Percentiles rank a stretch among this genome's conserved stretches.
Conservation (phyloP, 768 basidiomycete species). For the Tylopilus sp. region DNA sequence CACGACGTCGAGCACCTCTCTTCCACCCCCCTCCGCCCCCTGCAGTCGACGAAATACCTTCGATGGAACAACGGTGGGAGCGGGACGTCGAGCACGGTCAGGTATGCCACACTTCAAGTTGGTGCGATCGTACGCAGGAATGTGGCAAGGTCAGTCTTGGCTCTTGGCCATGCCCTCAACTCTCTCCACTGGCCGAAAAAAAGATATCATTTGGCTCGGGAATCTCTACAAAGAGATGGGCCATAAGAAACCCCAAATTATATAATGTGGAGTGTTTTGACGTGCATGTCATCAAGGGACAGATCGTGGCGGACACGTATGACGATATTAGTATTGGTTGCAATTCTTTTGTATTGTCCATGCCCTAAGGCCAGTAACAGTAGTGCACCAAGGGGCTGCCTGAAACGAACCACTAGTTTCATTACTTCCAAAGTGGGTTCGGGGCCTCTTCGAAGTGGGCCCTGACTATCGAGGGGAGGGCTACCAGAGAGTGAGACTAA, state of each 20-base stretch:
- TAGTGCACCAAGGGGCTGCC: slow-evolving; percentile 13
- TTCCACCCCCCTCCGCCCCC: no score
- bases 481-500: neutral
- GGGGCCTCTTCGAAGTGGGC: neutral
- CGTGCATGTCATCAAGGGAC: slow-evolving; percentile 3
- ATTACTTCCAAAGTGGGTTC: neutral
- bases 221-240: neutral
- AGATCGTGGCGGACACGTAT: slow-evolving; percentile 6
- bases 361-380: slow-evolving; percentile 5
- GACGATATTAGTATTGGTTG: slow-evolving; percentile 6
- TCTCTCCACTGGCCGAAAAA: no score
- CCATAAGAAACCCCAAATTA: neutral
- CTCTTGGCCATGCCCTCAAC: no score
- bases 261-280: slow-evolving; percentile 7
- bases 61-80: no score
- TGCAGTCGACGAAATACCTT: no score
- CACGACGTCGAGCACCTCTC: no score
- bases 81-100: no score
- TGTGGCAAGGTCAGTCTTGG: no score
- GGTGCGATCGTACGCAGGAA: no score
- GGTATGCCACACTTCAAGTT: no score
- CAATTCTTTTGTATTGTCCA: slow-evolving; percentile 15
- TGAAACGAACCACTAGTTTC: slow-evolving; percentile 11
- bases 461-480: neutral
- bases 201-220: no score